Evolutionary conservation across 2,329 filamentous ascomycete species (phyloP).

Genomic region (Phaeosphaeria sp.): DNA sequence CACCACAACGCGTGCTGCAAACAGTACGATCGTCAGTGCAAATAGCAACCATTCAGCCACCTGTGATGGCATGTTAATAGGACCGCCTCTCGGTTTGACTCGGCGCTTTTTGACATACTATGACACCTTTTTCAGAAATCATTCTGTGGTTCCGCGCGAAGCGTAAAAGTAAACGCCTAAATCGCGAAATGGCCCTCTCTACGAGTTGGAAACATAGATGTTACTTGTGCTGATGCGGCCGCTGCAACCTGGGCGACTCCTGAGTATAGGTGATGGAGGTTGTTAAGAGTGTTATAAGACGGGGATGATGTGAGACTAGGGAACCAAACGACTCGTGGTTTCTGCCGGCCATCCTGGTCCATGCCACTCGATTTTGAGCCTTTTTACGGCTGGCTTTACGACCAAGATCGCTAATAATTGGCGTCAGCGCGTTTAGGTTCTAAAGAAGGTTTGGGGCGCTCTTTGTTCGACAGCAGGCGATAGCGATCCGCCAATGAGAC

Average conservation of each 20-base stretch:
- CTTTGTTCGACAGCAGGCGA: not conserved
- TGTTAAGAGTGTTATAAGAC: not conserved
- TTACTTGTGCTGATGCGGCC: not conserved
- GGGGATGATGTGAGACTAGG: not conserved
- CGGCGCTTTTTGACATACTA: conserved; percentile 4
- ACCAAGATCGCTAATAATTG: not conserved
- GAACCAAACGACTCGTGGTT: not conserved
- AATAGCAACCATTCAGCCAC: conserved; percentile 7
- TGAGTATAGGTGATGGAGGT: not conserved
- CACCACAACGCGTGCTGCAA: conserved; percentile 1
- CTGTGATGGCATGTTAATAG: not conserved
- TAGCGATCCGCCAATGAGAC: not conserved
- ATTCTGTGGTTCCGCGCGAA: conserved; percentile 14
- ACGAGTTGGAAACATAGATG: not conserved
- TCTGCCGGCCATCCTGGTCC: not conserved
- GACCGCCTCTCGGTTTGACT: not conserved
- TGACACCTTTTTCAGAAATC: conserved; percentile 3
- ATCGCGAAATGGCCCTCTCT: not conserved
- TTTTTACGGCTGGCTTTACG: not conserved
- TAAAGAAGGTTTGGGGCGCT: not conserved
- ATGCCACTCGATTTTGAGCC: not conserved
- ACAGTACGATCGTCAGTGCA: conserved; percentile 3
- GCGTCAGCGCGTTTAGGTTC: not conserved
- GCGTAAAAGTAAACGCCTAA: not conserved
- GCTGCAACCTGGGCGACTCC: not conserved